Evolutionary conservation across 2,329 filamentous ascomycete genomes (phyloP), one percentile per base, ranked within the genome.

Genomic region (Penicillium expansum): DNA sequence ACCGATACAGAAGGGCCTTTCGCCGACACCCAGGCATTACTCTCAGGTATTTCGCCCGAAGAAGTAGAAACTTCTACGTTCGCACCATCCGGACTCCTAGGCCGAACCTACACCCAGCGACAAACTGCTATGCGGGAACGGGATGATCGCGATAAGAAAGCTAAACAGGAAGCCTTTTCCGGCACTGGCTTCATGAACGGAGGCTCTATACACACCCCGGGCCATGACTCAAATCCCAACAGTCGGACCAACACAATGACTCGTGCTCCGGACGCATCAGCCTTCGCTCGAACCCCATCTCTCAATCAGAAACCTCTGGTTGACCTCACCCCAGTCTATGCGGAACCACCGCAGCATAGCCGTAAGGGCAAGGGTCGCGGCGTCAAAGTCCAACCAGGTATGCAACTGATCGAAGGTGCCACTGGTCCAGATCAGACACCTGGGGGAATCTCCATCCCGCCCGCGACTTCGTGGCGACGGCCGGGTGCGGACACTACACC

Each of bases 261-360:
- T 4, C 64, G 67, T 2, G 59, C 58, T 2, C 64, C 69, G 1
- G 69, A 69, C 8, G 52, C 49, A 22, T 66, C 67, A 24, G 67
- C 71, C 38, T 73, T 81, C 5, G 72, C 74, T 39, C 76, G 80
- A 48, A 76, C 77, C n/a, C 72, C 71, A n/a, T 83, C 82, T 2
- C 62, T 71, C 49, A 70, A 66, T 6, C 69, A 72, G 24, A 76
- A 85, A 59, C 88, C 89, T 1, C 79, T 92, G 6, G 74, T 92
- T 30, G 88, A 90, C 66, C 79, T 91, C 39, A 86, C 85, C 0
- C 85, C 86, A 0, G 78, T 80, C 48, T 88, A 87, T 67, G 79
- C 82, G 48, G 86, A 89, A 59, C 81, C 86, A 7, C 86, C 86
- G 2, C 71, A 73, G 38, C 70, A 75, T 57, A 59, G 55, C 5